These are phyloP conservation scores for Arachis monticola DNA, from an alignment of 331 rosid species.

Conservation along the genomic window DNA sequence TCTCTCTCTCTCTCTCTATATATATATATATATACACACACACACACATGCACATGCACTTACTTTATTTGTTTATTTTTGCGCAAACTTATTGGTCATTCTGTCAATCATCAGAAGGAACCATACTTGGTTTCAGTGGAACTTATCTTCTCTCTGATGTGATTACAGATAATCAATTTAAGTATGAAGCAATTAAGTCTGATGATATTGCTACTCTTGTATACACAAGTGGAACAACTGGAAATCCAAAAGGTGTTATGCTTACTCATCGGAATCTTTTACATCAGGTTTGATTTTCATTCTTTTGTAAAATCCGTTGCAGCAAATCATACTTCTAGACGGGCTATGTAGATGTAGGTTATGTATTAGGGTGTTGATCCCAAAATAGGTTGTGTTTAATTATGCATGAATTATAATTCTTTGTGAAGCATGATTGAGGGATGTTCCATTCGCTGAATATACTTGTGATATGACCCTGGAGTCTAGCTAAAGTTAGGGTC, in stretches of 20 bases:
- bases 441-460: background rate
- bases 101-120: slow-evolving; percentile 29
- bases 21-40: too few species aligned
- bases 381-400: background rate
- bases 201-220: slow-evolving; percentile 88
- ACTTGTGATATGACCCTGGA: background rate
- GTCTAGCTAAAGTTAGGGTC: slow-evolving; percentile 15
- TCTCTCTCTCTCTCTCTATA: background rate
- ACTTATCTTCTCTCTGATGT: slow-evolving; percentile 39
- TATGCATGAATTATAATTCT: slow-evolving; percentile 12
- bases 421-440: slow-evolving; percentile 19
- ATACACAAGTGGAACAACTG: slow-evolving; percentile 97
- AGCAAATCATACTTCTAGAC: slow-evolving; percentile 13
- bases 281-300: slow-evolving; percentile 77
- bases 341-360: slow-evolving; percentile 12
- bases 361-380: background rate
- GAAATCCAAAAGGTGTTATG: slow-evolving; percentile 96
- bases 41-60: too few species aligned
- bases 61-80: background rate
- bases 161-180: slow-evolving; percentile 57
- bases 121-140: slow-evolving; percentile 17
- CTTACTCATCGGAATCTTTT: slow-evolving; percentile 87
- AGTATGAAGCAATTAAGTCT: slow-evolving; percentile 67
- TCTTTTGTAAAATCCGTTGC: slow-evolving; percentile 23
- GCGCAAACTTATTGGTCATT: slow-evolving; percentile 10